These are phyloP conservation scores for Exophiala lecanii-corni DNA, from an alignment of 2,329 filamentous ascomycete genomes.

Conservation along the genomic window DNA sequence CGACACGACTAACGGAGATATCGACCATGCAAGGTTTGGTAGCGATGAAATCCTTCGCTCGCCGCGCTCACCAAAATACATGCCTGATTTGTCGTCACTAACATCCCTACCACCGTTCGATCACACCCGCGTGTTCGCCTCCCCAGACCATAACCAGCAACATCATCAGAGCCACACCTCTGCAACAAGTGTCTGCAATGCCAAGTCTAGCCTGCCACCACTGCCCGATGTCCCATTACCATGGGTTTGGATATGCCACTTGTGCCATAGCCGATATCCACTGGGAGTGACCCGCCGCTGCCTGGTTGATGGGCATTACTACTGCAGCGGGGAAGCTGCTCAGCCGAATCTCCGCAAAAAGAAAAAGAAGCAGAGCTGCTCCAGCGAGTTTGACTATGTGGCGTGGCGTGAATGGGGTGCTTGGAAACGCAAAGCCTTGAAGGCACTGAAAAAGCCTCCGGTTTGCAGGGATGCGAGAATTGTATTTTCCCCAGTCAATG, in stretches of 20 bases:
- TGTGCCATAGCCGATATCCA: conserved; percentile 45
- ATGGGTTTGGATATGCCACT: conserved; percentile 53
- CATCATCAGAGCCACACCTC: background rate
- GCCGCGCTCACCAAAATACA: conserved; percentile 21
- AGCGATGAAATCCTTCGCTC: conserved; percentile 15
- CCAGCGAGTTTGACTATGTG: conserved; percentile 49
- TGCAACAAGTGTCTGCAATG: background rate
- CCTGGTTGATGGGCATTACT: conserved; percentile 51
- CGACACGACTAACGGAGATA: conserved; percentile 9
- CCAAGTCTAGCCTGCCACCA: conserved; percentile 7
- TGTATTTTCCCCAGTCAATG: conserved; percentile 27
- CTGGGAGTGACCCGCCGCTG: conserved; percentile 50
- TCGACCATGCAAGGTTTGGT: conserved; percentile 10
- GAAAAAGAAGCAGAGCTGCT: conserved; percentile 40
- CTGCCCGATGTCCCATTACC: conserved; percentile 17
- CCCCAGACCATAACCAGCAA: background rate
- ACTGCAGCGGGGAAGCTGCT: conserved; percentile 43
- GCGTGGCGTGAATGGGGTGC: conserved; percentile 47
- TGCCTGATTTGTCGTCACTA: conserved; percentile 10
- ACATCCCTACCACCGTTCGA: conserved; percentile 12
- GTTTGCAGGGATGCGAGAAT: conserved; percentile 18
- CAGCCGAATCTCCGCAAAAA: conserved; percentile 28
- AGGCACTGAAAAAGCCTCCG: conserved; percentile 5
- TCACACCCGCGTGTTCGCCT: conserved; percentile 6
- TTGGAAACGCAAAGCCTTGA: conserved; percentile 34